Percentiles rank a stretch among this genome's conserved stretches.
phyloP scores from a whole-genome alignment of 2,329 filamentous ascomycete species.

The Teratosphaeria zuluensis region DNA sequence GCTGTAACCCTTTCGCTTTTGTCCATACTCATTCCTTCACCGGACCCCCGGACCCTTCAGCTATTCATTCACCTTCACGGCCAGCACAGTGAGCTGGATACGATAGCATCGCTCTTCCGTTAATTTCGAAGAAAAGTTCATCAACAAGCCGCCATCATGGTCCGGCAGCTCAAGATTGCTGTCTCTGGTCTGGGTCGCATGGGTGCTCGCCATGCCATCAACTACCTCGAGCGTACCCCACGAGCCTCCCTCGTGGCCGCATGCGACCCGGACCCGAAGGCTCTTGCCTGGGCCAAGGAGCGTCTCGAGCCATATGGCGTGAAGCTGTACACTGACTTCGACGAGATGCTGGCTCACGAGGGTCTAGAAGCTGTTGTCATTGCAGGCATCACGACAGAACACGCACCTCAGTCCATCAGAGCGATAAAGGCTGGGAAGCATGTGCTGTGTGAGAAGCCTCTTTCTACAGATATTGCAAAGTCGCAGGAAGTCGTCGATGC shows the following conservation, averaged over 20 bases:
- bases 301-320: conserved; percentile 44
- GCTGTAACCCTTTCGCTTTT: too few species aligned
- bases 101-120: not conserved
- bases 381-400: conserved; percentile 45
- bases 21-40: not conserved
- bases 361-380: conserved; percentile 48
- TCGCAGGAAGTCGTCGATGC: conserved; percentile 52
- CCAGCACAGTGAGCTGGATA: too few species aligned
- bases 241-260: conserved; percentile 39
- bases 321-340: conserved; percentile 44
- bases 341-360: conserved; percentile 47
- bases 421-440: conserved; percentile 47
- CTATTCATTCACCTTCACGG: not conserved
- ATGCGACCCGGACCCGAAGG: conserved; percentile 34
- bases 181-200: conserved; percentile 41
- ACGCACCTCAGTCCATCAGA: conserved; percentile 48
- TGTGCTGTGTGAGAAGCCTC: conserved; percentile 51
- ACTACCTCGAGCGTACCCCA: conserved; percentile 38
- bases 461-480: conserved; percentile 45
- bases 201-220: conserved; percentile 36
- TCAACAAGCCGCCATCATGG: conserved; percentile 10
- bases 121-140: not conserved
- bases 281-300: conserved; percentile 39
- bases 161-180: conserved; percentile 35
- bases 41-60: not conserved